phyloP scores from a whole-genome alignment of 768 basidiomycete species.

The Boletus sensibilis region DNA sequence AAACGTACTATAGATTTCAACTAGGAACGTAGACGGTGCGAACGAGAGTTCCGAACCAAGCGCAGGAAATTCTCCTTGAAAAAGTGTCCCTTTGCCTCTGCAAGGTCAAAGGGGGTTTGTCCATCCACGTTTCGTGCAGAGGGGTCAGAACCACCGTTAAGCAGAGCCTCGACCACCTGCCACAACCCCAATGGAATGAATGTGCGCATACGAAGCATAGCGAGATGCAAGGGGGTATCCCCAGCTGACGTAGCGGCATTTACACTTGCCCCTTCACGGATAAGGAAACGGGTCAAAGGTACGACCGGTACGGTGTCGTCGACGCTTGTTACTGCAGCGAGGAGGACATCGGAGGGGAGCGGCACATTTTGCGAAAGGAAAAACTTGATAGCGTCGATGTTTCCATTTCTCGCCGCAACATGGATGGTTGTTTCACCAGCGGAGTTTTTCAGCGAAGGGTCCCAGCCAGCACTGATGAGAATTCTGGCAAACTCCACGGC shows the following conservation, averaged over 20 bases:
- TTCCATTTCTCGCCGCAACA: background rate
- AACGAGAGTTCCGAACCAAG: background rate
- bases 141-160: background rate
- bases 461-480: background rate
- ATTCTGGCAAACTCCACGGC: background rate
- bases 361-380: background rate
- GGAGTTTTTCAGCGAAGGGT: background rate
- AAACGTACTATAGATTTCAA: background rate
- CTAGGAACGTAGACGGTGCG: background rate
- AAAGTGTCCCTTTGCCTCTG: background rate
- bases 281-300: background rate
- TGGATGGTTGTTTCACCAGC: background rate
- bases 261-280: background rate
- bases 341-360: background rate
- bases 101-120: background rate
- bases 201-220: too few species aligned
- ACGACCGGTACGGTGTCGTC: background rate
- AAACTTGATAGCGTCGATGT: background rate
- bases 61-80: constrained; percentile 8
- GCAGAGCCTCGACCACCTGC: background rate
- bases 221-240: background rate
- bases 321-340: background rate
- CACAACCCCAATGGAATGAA: too few species aligned
- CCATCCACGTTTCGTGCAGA: background rate
- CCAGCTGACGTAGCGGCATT: background rate